A percentile compares a stretch with the other conserved stretches of the same genome.
These are phyloP conservation scores for Microdochium trichocladiopsis DNA, from an alignment of 2,329 filamentous ascomycete genomes.

Conservation along the genomic window DNA sequence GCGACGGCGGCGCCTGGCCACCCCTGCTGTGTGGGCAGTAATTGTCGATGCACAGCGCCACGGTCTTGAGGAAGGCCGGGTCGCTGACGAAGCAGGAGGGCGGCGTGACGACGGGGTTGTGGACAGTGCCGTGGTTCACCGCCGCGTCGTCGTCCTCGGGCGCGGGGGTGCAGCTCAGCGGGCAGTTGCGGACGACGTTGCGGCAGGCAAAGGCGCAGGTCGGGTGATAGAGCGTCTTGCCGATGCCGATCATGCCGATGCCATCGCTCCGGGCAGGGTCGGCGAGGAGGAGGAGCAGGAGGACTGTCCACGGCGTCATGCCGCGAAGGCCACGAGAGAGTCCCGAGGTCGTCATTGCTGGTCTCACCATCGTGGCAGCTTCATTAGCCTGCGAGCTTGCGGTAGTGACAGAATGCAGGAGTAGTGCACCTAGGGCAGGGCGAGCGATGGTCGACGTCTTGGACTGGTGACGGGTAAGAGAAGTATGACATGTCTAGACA, in stretches of 20 bases:
- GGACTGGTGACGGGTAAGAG: too few relatives aligned
- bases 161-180: conserved; percentile 17
- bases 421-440: too few relatives aligned
- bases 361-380: too few relatives aligned
- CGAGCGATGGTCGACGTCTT: too few relatives aligned
- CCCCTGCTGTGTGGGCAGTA: conserved; percentile 16
- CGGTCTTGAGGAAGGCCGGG: conserved; percentile 19
- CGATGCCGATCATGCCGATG: conserved; percentile 8
- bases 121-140: conserved; percentile 14
- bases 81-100: conserved; percentile 20
- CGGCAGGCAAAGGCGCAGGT: conserved; percentile 9
- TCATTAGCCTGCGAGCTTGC: too few relatives aligned
- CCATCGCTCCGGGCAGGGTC: conserved; percentile 2
- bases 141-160: background rate
- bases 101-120: conserved; percentile 12
- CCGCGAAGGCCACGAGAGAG: background rate
- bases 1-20: conserved; percentile 7
- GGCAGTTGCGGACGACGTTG: conserved; percentile 14
- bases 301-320: background rate
- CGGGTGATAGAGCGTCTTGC: conserved; percentile 8
- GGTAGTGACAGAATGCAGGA: too few relatives aligned
- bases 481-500: too few relatives aligned
- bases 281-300: background rate
- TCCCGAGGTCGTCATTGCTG: background rate
- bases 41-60: conserved; percentile 25